Evolutionary conservation across 2,329 filamentous ascomycete genomes (phyloP).

Genomic region (Lasiodiplodia citricola): DNA sequence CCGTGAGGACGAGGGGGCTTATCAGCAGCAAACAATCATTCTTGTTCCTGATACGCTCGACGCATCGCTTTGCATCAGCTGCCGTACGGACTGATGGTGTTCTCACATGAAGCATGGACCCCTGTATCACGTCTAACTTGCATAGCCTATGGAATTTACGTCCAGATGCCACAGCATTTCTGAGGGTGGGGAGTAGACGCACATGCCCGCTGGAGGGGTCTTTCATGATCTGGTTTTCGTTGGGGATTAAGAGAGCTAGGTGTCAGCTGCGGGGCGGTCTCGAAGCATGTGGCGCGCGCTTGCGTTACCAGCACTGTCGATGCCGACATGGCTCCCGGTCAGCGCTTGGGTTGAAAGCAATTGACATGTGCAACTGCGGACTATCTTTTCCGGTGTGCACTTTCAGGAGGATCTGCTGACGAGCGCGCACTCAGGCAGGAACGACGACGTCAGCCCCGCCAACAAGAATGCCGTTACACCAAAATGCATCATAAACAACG

Average conservation of each 20-base stretch:
- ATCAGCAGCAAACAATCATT: slow-evolving; percentile 5
- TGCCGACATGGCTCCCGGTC: neutral
- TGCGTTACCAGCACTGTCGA: neutral
- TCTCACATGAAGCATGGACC: slow-evolving; percentile 6
- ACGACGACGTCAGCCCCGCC: neutral
- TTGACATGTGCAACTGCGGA: slow-evolving; percentile 2
- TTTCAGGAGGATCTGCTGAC: neutral
- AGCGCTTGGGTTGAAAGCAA: neutral
- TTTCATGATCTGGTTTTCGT: neutral
- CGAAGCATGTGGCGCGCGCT: slow-evolving; percentile 9
- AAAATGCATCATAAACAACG: neutral
- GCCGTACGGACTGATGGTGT: neutral
- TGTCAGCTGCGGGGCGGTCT: slow-evolving; percentile 8
- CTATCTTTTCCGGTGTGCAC: neutral
- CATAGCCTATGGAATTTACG: neutral
- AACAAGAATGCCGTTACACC: neutral
- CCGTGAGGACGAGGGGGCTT: neutral
- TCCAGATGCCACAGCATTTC: neutral
- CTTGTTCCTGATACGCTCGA: neutral
- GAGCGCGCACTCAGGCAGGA: neutral
- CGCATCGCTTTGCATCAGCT: neutral
- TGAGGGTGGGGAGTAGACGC: neutral
- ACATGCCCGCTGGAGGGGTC: neutral
- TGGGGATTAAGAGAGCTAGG: slow-evolving; percentile 9
- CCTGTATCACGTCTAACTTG: neutral